Conservation (phyloP, 768 basidiomycete genomes). For the Suillus cothurnatus region DNA sequence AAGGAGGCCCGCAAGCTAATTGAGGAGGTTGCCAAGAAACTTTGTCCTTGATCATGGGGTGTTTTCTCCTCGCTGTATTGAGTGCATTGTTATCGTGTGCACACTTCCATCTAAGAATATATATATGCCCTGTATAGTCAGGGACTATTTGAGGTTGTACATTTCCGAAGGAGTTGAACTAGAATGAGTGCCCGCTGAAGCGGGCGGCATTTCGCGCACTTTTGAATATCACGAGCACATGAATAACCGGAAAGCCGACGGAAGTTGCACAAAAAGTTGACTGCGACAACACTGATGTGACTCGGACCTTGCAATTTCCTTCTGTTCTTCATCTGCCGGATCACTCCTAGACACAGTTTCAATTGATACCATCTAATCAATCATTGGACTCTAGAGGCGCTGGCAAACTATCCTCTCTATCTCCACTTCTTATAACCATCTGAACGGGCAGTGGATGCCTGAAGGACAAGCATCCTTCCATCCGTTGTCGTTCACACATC, state of each 20-base stretch:
- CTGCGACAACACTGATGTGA: neutral
- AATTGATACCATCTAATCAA: slow-evolving; percentile 6
- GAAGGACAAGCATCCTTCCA: slow-evolving; percentile 12
- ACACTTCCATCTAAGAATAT: neutral
- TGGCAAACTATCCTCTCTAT: slow-evolving; percentile 16
- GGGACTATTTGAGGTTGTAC: neutral
- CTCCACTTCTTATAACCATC: slow-evolving; percentile 16
- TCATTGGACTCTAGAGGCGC: neutral
- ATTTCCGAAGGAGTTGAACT: neutral
- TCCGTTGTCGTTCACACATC: slow-evolving; percentile 7
- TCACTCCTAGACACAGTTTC: neutral
- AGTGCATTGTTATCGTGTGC: slow-evolving; percentile 6
- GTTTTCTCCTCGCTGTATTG: neutral
- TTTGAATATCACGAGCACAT: slow-evolving; percentile 7
- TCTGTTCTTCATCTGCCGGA: slow-evolving; percentile 3
- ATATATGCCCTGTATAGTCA: neutral
- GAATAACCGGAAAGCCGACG: slow-evolving; percentile 14
- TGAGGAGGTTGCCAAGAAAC: slow-evolving; percentile 56
- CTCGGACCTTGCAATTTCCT: neutral
- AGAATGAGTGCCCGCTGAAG: neutral
- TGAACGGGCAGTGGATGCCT: slow-evolving; percentile 9
- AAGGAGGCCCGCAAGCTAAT: slow-evolving; percentile 67
- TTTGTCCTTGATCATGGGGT: slow-evolving; percentile 32
- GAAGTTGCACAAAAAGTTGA: slow-evolving; percentile 2
- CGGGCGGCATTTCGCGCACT: neutral